Evolutionary conservation across 2,329 filamentous ascomycete species (phyloP).

Genomic region (Dactylellina drechsleri): DNA sequence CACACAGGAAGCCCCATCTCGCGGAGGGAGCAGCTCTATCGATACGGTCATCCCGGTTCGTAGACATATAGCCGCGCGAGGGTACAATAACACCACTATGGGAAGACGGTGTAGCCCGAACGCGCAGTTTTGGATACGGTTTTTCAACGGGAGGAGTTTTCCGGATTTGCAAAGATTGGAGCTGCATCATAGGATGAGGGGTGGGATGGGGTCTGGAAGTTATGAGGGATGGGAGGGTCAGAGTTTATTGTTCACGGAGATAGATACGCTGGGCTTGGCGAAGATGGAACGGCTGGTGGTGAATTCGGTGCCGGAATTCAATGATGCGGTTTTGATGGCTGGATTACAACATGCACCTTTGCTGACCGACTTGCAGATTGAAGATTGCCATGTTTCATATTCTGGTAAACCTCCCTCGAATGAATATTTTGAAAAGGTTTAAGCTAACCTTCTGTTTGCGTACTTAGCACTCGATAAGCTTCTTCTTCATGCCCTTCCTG

Average conservation of each 20-base stretch:
- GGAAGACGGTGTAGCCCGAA: conserved; percentile 51
- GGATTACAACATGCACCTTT: conserved; percentile 55
- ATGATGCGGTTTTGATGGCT: conserved; percentile 57
- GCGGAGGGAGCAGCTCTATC: conserved; percentile 39
- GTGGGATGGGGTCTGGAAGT: conserved; percentile 15
- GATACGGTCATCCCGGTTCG: conserved; percentile 54
- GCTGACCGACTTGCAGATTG: conserved; percentile 55
- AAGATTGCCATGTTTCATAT: conserved; percentile 55
- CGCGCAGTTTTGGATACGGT: conserved; percentile 56
- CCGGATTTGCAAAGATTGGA: conserved; percentile 56
- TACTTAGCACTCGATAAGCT: conserved; percentile 42
- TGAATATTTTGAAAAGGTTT: not conserved
- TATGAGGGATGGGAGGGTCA: conserved; percentile 27
- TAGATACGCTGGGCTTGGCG: conserved; percentile 54
- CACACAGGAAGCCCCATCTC: conserved; percentile 8
- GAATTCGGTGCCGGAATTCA: conserved; percentile 56
- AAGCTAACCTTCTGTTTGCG: conserved; percentile 2
- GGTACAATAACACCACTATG: conserved; percentile 28
- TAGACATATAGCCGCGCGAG: conserved; percentile 34
- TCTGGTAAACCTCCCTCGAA: conserved; percentile 34
- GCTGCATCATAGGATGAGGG: conserved; percentile 49
- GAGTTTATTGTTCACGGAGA: conserved; percentile 45
- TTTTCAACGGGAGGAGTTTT: conserved; percentile 57
- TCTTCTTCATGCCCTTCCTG: conserved; percentile 51
- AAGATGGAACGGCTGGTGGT: conserved; percentile 56